Conservation (phyloP, 2,329 filamentous ascomycete genomes). For the Colletotrichum sp. region DNA sequence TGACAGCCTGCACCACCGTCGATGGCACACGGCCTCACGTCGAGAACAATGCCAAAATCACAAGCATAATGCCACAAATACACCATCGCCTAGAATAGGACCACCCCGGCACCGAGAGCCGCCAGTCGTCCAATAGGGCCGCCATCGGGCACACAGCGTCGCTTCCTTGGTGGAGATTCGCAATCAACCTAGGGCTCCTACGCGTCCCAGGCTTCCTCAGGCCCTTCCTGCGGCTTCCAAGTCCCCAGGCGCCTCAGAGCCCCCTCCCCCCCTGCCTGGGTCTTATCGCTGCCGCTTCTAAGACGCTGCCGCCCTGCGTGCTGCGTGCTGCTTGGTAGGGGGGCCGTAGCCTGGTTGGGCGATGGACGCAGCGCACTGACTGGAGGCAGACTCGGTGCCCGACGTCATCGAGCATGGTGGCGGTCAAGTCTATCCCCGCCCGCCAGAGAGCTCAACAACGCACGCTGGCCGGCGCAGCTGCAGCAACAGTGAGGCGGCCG, state of each 20-base stretch:
- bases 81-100: background rate
- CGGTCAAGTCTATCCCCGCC: conserved; percentile 10
- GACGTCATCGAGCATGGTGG: conserved; percentile 21
- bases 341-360: conserved; percentile 4
- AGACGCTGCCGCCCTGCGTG: background rate
- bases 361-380: background rate
- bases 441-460: background rate
- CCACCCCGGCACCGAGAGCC: background rate
- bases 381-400: conserved; percentile 5
- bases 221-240: background rate
- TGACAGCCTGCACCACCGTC: background rate
- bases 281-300: background rate
- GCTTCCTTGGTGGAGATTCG: background rate
- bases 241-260: background rate
- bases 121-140: conserved; percentile 10
- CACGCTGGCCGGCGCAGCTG: background rate
- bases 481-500: background rate
- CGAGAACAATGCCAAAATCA: background rate
- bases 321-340: background rate
- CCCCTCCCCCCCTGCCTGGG: background rate
- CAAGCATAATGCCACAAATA: background rate
- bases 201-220: background rate
- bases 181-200: background rate
- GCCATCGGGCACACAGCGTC: conserved; percentile 11
- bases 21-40: background rate